These are phyloP conservation scores for Serendipita indica DNA, from an alignment of 768 basidiomycete genomes.

Conservation along the genomic window DNA sequence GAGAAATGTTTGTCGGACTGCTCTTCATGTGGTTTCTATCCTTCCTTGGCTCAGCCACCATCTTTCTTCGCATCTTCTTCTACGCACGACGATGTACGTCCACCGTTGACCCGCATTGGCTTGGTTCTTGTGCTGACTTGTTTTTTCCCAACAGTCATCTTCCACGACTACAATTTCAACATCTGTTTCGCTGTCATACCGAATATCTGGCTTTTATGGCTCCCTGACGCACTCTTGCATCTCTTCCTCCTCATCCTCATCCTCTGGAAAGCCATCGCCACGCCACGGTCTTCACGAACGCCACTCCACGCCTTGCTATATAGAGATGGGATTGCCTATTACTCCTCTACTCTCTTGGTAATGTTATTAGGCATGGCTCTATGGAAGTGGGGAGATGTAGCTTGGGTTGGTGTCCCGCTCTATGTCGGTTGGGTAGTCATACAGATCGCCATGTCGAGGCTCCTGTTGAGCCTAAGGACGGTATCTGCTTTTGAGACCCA, in stretches of 20 bases:
- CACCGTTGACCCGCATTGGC: neutral
- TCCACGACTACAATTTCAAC: neutral
- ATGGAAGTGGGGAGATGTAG: neutral
- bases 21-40: neutral
- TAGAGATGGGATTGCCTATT: neutral
- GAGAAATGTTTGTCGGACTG: neutral
- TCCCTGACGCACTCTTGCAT: neutral
- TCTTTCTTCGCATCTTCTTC: neutral
- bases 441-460: slow-evolving; percentile 1
- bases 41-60: neutral
- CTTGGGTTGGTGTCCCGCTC: slow-evolving; percentile 1
- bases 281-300: neutral
- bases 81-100: neutral
- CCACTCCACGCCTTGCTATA: neutral
- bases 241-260: neutral
- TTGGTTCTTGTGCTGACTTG: neutral
- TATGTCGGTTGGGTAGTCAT: slow-evolving; percentile 1
- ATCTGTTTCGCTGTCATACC: neutral
- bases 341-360: neutral
- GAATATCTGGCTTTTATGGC: neutral
- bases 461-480: neutral
- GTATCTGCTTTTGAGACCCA: neutral
- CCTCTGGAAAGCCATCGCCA: neutral
- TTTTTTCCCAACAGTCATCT: neutral
- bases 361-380: neutral